Percentiles rank a stretch among this genome's conserved stretches.
Evolutionary conservation across 2,329 filamentous ascomycete species (phyloP).

Genomic region (Rhexocercosporidium sp.): DNA sequence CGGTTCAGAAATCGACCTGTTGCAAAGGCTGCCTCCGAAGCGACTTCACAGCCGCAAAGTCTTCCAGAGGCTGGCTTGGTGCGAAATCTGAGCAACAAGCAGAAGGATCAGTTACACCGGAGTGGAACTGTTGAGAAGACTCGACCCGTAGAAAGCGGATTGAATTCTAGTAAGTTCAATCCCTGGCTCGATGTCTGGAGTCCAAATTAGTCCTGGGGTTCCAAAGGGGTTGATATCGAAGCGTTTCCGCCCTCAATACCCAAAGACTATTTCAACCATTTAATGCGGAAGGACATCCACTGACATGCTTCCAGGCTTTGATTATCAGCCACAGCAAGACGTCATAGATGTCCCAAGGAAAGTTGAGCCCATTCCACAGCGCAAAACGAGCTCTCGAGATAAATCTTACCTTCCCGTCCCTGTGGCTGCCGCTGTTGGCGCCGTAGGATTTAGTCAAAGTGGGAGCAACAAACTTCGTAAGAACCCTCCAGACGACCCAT

Average conservation of each 20-base stretch:
- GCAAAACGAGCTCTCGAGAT: conserved; percentile 66
- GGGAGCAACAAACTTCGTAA: conserved; percentile 66
- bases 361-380: conserved; percentile 43
- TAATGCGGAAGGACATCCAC: neutral
- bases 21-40: conserved; percentile 32
- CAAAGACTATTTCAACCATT: neutral
- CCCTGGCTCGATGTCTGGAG: neutral
- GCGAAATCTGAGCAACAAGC: conserved; percentile 43
- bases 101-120: conserved; percentile 44
- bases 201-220: neutral
- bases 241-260: too few species aligned
- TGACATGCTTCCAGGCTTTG: conserved; percentile 26
- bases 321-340: conserved; percentile 34
- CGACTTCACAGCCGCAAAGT: conserved; percentile 31
- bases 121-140: conserved; percentile 41
- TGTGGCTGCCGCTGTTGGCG: conserved; percentile 23
- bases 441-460: conserved; percentile 51
- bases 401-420: conserved; percentile 50
- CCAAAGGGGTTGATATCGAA: too few species aligned
- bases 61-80: conserved; percentile 40
- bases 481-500: conserved; percentile 58
- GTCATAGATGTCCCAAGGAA: conserved; percentile 8
- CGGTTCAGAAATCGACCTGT: conserved; percentile 41
- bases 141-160: conserved; percentile 32
- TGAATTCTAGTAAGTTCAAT: conserved; percentile 9